Evolutionary conservation across 345 rosid species (phyloP).

Genomic region (Sonneratia caseolaris): DNA sequence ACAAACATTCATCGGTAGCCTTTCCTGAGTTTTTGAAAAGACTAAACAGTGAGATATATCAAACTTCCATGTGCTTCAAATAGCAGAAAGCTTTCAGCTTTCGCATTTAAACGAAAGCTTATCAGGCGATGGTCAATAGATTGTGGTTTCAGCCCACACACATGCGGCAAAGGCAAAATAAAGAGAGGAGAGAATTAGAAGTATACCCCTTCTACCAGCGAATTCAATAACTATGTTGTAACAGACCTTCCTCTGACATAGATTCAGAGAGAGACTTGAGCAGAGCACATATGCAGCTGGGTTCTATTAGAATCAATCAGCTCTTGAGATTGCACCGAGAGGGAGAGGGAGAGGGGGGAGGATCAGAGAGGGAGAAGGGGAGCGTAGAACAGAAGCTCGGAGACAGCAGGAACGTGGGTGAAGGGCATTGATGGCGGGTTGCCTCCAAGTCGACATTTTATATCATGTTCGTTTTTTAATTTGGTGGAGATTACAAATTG

Average conservation of each 20-base stretch:
- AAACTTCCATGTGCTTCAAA: neutral
- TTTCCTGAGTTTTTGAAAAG: neutral
- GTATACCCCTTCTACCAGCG: neutral
- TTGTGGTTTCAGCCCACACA: neutral
- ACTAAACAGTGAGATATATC: neutral
- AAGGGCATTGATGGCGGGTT: slow-evolving; percentile 12
- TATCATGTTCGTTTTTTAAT: neutral
- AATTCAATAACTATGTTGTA: neutral
- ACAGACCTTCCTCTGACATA: neutral
- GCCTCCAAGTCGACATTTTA: slow-evolving; percentile 1
- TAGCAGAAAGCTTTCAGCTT: neutral
- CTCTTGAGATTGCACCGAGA: neutral
- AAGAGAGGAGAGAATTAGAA: neutral
- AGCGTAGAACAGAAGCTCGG: neutral
- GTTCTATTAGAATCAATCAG: neutral
- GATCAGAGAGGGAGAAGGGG: neutral
- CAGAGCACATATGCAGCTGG: neutral
- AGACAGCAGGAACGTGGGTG: neutral
- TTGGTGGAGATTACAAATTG: neutral
- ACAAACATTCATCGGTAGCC: neutral
- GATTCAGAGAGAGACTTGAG: neutral
- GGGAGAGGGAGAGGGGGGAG: neutral
- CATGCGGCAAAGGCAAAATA: neutral
- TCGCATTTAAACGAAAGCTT: neutral
- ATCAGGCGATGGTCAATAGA: neutral